Conservation (phyloP, 1,139 yeast genomes). For the Kodamaea derodonti region DNA sequence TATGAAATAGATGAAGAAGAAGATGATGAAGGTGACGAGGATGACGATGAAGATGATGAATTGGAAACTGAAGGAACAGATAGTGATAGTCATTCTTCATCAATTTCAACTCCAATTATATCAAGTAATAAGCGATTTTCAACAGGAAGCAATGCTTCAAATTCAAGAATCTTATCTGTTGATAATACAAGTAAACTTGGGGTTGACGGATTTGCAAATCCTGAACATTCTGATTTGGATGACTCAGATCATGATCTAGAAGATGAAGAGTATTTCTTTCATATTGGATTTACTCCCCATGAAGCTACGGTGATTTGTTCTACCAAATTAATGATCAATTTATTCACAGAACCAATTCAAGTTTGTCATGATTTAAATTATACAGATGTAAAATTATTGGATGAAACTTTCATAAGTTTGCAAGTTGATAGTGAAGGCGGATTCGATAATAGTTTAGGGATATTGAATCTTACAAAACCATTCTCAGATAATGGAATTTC, state of each 20-base stretch:
- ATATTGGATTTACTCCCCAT: constrained; percentile 52
- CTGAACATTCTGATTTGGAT: constrained; percentile 1
- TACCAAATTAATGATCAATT: constrained; percentile 26
- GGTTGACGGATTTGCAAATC: neutral
- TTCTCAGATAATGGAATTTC: constrained; percentile 55
- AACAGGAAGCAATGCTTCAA: constrained; percentile 5
- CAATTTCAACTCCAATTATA: constrained; percentile 3
- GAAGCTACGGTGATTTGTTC: constrained; percentile 57
- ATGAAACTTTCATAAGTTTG: constrained; percentile 47
- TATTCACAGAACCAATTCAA: constrained; percentile 35
- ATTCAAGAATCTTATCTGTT: constrained; percentile 8
- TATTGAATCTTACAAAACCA: constrained; percentile 58
- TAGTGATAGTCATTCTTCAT: constrained; percentile 3
- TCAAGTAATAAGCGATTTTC: constrained; percentile 7
- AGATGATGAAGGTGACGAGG: constrained; percentile 5
- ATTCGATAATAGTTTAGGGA: constrained; percentile 49
- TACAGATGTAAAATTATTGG: constrained; percentile 39
- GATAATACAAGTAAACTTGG: constrained; percentile 19
- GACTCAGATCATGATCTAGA: neutral
- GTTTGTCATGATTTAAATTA: constrained; percentile 25
- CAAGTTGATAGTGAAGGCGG: constrained; percentile 64
- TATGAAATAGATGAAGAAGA: constrained; percentile 5
- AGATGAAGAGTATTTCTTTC: constrained; percentile 32
- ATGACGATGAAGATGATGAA: constrained; percentile 8
- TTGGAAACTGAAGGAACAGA: constrained; percentile 6